These are phyloP conservation scores for Sphagnum fallax DNA, from an alignment of 228 moss, liverwort and hornwort species.

Conservation along the genomic window DNA sequence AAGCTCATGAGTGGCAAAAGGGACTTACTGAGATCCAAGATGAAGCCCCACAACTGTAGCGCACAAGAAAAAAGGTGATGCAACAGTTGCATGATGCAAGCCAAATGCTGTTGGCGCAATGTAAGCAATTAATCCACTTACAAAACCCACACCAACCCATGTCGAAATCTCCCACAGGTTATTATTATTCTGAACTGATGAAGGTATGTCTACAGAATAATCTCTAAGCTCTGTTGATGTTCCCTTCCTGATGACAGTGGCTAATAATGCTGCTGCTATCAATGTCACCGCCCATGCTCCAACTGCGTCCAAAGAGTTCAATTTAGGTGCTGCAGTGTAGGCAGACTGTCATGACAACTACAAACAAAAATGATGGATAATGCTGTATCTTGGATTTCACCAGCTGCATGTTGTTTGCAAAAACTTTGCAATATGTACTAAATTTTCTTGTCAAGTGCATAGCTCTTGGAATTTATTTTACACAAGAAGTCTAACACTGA, in stretches of 20 bases:
- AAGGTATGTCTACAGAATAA: constrained; percentile 27
- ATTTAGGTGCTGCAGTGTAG: too few species aligned
- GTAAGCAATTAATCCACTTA: constrained; percentile 31
- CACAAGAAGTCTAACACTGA: too few species aligned
- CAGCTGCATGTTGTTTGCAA: not conserved
- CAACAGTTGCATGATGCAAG: constrained; percentile 41
- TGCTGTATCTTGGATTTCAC: not conserved
- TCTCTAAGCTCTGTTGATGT: constrained; percentile 20
- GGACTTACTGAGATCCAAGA: constrained; percentile 53
- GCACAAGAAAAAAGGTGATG: constrained; percentile 47
- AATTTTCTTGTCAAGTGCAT: too few species aligned
- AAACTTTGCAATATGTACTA: too few species aligned
- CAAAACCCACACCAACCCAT: constrained; percentile 55
- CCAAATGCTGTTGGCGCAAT: constrained; percentile 50
- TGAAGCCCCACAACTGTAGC: constrained; percentile 45
- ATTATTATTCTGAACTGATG: constrained; percentile 15
- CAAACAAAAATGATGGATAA: not conserved
- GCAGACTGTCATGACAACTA: not conserved
- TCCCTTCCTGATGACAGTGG: constrained; percentile 39
- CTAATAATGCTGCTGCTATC: constrained; percentile 34
- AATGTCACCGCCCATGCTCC: constrained; percentile 58
- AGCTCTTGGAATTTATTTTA: too few species aligned
- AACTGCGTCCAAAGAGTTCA: constrained; percentile 7
- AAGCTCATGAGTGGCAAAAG: not conserved
- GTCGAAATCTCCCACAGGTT: constrained; percentile 40